Evolutionary conservation across 257 asterid species (phyloP).

Genomic region (Solanum ahanhuiri): DNA sequence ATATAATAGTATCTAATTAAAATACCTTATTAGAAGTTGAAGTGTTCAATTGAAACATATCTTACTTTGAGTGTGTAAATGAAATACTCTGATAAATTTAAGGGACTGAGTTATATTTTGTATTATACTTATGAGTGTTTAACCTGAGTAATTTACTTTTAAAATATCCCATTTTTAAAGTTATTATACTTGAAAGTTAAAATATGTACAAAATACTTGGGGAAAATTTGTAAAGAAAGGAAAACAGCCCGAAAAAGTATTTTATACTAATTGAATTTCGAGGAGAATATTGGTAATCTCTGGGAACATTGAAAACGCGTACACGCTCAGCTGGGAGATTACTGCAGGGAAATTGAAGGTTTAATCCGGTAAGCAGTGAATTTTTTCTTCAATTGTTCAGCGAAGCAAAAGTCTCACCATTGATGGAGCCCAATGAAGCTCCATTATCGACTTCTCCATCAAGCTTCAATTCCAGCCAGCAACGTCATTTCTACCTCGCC

Average conservation of each 20-base stretch:
- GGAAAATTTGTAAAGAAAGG: neutral
- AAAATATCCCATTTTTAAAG: too few relatives aligned
- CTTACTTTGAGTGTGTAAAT: too few relatives aligned
- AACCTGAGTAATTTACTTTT: neutral
- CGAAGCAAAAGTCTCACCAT: neutral
- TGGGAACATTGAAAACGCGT: neutral
- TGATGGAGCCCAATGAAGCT: conserved; percentile 55
- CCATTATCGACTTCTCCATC: conserved; percentile 53
- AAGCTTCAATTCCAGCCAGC: conserved; percentile 47
- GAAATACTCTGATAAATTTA: neutral
- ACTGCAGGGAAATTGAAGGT: neutral
- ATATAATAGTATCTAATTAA: too few relatives aligned
- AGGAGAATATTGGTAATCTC: neutral
- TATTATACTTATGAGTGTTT: neutral
- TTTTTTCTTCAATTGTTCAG: neutral
- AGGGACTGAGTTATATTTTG: neutral
- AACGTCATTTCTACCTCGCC: conserved; percentile 91
- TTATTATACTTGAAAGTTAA: neutral
- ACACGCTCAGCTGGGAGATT: neutral
- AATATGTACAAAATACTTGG: neutral
- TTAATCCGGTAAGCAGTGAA: neutral
- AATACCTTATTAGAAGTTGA: neutral
- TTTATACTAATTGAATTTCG: neutral
- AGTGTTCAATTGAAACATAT: neutral
- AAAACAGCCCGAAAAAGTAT: neutral